Percentiles rank a stretch among this genome's conserved stretches.
phyloP scores from a whole-genome alignment of 441 rosid genomes.

The Isatis lusitanica region DNA sequence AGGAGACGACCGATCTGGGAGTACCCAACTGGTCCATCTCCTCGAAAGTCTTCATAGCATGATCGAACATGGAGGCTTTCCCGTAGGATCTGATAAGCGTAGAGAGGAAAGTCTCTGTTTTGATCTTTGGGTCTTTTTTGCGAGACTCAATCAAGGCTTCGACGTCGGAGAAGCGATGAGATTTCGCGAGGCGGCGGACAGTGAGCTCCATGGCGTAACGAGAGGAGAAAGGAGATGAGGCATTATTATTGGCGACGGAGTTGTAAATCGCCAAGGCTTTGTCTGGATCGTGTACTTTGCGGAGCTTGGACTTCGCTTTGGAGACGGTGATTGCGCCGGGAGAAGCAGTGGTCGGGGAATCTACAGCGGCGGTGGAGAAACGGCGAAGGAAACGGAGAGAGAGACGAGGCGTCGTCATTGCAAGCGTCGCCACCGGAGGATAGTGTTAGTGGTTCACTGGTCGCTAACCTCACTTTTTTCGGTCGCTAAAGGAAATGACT shows the following conservation, averaged over 20 bases:
- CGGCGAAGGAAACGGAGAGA: constrained; percentile 44
- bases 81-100: constrained; percentile 77
- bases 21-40: constrained; percentile 74
- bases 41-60: constrained; percentile 54
- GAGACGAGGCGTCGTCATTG: constrained; percentile 44
- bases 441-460: no score
- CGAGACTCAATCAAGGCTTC: constrained; percentile 62
- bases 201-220: constrained; percentile 72
- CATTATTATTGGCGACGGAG: constrained; percentile 44
- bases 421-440: neutral
- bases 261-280: constrained; percentile 66
- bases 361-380: constrained; percentile 29
- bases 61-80: constrained; percentile 71
- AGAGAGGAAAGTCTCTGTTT: constrained; percentile 57
- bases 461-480: no score
- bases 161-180: constrained; percentile 63
- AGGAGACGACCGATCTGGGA: constrained; percentile 60
- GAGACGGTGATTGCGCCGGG: constrained; percentile 49
- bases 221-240: constrained; percentile 51
- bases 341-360: constrained; percentile 1
- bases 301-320: constrained; percentile 62
- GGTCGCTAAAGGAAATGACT: neutral
- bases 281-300: constrained; percentile 63
- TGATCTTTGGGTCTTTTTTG: constrained; percentile 53
- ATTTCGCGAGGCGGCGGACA: constrained; percentile 73